Conservation (phyloP, 2,329 filamentous ascomycete species). For the Dothideomycetes sp. region DNA sequence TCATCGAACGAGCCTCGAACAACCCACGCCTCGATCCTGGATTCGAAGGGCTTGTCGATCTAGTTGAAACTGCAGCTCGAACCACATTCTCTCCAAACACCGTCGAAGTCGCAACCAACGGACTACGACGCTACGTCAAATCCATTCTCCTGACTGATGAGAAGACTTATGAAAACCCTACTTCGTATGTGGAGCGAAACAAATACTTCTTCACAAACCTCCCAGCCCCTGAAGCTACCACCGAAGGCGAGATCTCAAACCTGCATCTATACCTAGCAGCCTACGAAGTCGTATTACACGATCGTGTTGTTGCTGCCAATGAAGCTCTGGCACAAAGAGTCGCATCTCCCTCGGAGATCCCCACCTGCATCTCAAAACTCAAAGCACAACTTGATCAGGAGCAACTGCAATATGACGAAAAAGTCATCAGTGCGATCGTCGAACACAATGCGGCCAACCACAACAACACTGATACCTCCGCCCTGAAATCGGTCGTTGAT, state of each 20-base stretch:
- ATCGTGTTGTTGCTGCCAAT: not conserved
- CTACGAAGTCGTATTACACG: slow-evolving; percentile 1
- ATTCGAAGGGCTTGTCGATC: slow-evolving; percentile 29
- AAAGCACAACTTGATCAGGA: slow-evolving; percentile 9
- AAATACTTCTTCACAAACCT: slow-evolving; percentile 45
- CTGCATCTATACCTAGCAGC: slow-evolving; percentile 1
- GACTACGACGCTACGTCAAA: slow-evolving; percentile 39
- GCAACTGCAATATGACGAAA: too few relatives aligned
- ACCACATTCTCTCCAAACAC: slow-evolving; percentile 12
- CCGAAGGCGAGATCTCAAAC: slow-evolving; percentile 2
- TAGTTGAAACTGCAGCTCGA: slow-evolving; percentile 24
- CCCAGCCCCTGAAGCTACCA: slow-evolving; percentile 2
- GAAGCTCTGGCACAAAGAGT: not conserved
- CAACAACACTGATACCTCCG: not conserved
- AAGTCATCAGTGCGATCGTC: too few relatives aligned
- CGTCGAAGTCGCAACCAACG: slow-evolving; percentile 17
- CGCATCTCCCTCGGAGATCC: not conserved
- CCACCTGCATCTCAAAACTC: not conserved
- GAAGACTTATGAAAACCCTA: slow-evolving; percentile 48
- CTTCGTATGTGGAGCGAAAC: slow-evolving; percentile 48
- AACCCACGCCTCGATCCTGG: slow-evolving; percentile 12
- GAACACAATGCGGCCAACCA: not conserved
- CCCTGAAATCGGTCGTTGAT: not conserved
- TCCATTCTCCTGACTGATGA: slow-evolving; percentile 45
- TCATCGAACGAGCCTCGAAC: slow-evolving; percentile 22